phyloP scores from a whole-genome alignment of 208 protist species.

The Leptomonas pyrrhocoris region DNA sequence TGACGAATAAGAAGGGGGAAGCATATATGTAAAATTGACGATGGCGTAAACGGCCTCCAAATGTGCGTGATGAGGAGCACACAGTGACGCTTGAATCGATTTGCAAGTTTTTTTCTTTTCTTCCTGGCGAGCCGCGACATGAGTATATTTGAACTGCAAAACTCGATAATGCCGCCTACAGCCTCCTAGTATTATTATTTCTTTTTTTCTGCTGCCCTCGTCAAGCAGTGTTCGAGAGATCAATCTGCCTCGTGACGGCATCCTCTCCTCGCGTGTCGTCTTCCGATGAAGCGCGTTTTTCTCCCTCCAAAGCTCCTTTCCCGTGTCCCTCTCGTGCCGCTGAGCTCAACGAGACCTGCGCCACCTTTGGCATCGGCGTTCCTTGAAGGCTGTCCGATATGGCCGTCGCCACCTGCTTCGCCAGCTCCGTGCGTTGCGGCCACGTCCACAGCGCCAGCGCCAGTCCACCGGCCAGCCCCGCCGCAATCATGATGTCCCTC shows the following conservation, averaged over 20 bases:
- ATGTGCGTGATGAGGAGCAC: too few species aligned
- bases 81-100: too few species aligned
- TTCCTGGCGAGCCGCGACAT: too few species aligned
- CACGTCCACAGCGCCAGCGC: conserved; percentile 42
- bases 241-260: conserved; percentile 13
- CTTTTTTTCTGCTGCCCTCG: too few species aligned
- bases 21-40: too few species aligned
- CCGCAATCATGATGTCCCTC: conserved; percentile 54
- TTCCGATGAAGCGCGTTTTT: background rate
- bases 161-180: too few species aligned
- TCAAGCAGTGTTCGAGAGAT: conserved; percentile 22
- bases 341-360: background rate
- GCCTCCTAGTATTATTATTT: too few species aligned
- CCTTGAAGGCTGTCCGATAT: conserved; percentile 41
- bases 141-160: too few species aligned
- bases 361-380: conserved; percentile 11
- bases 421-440: conserved; percentile 40
- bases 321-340: background rate
- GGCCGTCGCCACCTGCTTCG: conserved; percentile 34
- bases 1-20: too few species aligned
- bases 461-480: conserved; percentile 34
- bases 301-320: background rate
- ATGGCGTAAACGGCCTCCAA: too few species aligned
- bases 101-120: too few species aligned
- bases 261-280: background rate